Percentiles rank a stretch among this genome's conserved stretches.
These are phyloP conservation scores for Helicosporidium sp. DNA, from an alignment of 139 green algal genomes.

Conservation along the genomic window DNA sequence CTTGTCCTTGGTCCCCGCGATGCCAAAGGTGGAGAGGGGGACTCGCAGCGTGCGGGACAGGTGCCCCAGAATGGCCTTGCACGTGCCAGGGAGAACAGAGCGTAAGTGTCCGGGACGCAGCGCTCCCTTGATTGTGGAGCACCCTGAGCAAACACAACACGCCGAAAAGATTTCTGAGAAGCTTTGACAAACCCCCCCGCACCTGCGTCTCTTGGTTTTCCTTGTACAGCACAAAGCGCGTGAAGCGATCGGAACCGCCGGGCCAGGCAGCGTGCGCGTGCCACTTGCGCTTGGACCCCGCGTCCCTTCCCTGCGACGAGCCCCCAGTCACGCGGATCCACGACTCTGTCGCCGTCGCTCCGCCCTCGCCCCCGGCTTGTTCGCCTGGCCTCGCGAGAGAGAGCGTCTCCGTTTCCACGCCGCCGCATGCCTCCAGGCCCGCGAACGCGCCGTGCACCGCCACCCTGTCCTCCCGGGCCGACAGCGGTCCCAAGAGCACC, in stretches of 20 bases:
- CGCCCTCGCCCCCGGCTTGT: constrained; percentile 8
- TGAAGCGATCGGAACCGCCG: constrained; percentile 22
- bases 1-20: constrained; percentile 89
- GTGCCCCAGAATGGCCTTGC: background rate
- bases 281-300: constrained; percentile 5
- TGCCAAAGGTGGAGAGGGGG: constrained; percentile 18
- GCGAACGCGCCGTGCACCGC: too few species aligned
- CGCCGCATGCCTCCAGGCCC: background rate
- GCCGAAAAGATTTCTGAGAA: background rate
- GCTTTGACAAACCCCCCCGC: background rate
- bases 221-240: constrained; percentile 67
- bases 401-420: background rate
- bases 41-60: constrained; percentile 20
- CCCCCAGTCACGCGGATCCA: constrained; percentile 1
- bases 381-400: constrained; percentile 10
- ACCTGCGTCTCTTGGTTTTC: constrained; percentile 70
- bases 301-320: background rate
- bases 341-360: constrained; percentile 1
- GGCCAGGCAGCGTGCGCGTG: constrained; percentile 18
- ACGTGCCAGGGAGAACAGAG: too few species aligned
- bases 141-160: too few species aligned
- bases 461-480: too few species aligned
- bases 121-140: too few species aligned
- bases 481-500: too few species aligned
- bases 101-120: too few species aligned